These are phyloP conservation scores for Ustilago nuda DNA, from an alignment of 1,284 basidiomycete species.

Conservation along the genomic window DNA sequence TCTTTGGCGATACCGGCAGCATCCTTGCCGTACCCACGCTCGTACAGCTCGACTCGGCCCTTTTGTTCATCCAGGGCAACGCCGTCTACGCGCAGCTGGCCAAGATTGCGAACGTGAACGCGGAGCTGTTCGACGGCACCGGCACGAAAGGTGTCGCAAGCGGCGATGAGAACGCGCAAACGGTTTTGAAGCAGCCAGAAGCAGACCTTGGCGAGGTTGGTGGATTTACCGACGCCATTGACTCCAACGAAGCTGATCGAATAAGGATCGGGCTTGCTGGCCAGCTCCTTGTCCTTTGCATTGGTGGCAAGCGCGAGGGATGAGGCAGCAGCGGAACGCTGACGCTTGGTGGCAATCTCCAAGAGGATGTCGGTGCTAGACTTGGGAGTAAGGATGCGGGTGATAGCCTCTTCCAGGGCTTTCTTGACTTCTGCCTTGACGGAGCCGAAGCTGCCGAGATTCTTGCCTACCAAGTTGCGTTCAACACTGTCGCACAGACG, in stretches of 20 bases:
- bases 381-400: conserved; percentile 93
- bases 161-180: conserved; percentile 91
- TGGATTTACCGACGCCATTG: conserved; percentile 98
- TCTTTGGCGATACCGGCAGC: conserved; percentile 97
- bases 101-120: conserved; percentile 93
- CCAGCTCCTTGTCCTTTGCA: conserved; percentile 69
- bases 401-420: conserved; percentile 87
- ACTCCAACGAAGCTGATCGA: conserved; percentile 98
- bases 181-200: conserved; percentile 99
- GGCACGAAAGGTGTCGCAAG: conserved; percentile 97
- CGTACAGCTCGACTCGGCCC: conserved; percentile 88
- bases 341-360: conserved; percentile 73
- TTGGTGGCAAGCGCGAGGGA: conserved; percentile 67
- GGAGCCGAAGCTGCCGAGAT: conserved; percentile 62
- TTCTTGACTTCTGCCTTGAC: conserved; percentile 85
- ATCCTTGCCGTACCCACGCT: conserved; percentile 97
- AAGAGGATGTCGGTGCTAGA: conserved; percentile 94
- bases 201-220: conserved; percentile 96
- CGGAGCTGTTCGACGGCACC: conserved; percentile 98
- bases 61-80: conserved; percentile 72
- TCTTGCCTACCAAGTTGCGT: conserved; percentile 85
- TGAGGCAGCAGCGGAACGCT: conserved; percentile 51
- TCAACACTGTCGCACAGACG: conserved; percentile 94
- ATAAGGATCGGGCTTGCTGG: conserved; percentile 79
- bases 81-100: conserved; percentile 75